phyloP scores from a whole-genome alignment of 2,329 filamentous ascomycete genomes.

The Trichoderma sp. region DNA sequence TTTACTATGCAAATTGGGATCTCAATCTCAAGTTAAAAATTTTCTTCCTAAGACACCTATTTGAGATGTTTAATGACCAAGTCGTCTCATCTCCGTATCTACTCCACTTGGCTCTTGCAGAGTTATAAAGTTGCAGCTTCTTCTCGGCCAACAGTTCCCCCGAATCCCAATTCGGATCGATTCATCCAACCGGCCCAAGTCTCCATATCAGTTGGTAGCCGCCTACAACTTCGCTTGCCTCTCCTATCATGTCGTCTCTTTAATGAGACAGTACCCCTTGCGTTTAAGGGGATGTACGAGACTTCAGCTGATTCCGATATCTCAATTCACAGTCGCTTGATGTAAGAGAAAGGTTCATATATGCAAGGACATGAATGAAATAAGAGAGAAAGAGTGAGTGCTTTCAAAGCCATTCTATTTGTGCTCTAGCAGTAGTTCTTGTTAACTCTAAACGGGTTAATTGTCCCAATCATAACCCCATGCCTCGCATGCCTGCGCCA shows the following conservation, averaged over 20 bases:
- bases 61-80: background rate
- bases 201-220: background rate
- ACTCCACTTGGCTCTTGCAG: background rate
- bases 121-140: background rate
- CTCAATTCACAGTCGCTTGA: background rate
- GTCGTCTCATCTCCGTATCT: background rate
- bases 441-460: slow-evolving; percentile 17
- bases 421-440: slow-evolving; percentile 16
- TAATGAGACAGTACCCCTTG: background rate
- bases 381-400: background rate
- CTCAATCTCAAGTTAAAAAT: background rate
- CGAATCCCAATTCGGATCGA: slow-evolving; percentile 25
- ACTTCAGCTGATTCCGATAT: background rate
- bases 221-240: background rate
- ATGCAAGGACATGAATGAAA: background rate
- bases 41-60: background rate
- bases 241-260: background rate
- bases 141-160: slow-evolving; percentile 18
- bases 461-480: slow-evolving; percentile 6
- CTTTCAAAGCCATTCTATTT: slow-evolving; percentile 7
- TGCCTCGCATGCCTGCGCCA: slow-evolving; percentile 27
- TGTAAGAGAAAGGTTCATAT: background rate
- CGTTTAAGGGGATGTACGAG: background rate
- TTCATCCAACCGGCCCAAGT: slow-evolving; percentile 22
- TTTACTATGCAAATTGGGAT: background rate